Percentiles rank a stretch among this genome's conserved stretches.
Evolutionary conservation across 2,329 filamentous ascomycete genomes (phyloP).

Genomic region (Phaeomoniella chlamydospora): DNA sequence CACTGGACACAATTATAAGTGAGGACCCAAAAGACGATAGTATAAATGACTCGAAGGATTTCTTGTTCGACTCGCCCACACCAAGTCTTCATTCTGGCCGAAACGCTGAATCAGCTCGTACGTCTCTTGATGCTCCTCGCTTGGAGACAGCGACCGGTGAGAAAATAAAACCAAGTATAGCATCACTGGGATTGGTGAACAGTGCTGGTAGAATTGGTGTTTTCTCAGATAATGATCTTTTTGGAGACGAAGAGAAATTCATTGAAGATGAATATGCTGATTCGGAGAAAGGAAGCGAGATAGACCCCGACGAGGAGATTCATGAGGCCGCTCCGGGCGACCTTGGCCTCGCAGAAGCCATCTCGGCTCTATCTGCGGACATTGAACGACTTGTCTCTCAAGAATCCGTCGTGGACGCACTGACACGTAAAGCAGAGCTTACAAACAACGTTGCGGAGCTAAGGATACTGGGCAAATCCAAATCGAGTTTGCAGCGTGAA

Average conservation of each 20-base stretch:
- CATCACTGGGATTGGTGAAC: slow-evolving; percentile 81
- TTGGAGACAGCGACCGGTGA: slow-evolving; percentile 26
- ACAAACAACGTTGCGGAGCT: slow-evolving; percentile 94
- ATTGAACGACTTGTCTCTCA: slow-evolving; percentile 82
- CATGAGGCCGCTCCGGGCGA: slow-evolving; percentile 92
- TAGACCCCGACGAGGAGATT: slow-evolving; percentile 64
- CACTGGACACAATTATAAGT: slow-evolving; percentile 83
- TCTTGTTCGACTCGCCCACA: slow-evolving; percentile 24
- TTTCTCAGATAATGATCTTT: slow-evolving; percentile 81
- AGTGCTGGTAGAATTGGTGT: slow-evolving; percentile 78
- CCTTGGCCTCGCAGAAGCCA: slow-evolving; percentile 82
- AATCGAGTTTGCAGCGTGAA: slow-evolving; percentile 81
- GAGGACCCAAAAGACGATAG: slow-evolving; percentile 42
- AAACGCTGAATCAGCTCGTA: slow-evolving; percentile 47
- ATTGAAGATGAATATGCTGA: slow-evolving; percentile 77
- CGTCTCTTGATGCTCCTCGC: slow-evolving; percentile 44
- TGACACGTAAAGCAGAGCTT: slow-evolving; percentile 86
- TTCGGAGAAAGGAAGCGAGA: slow-evolving; percentile 39
- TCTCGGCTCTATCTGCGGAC: slow-evolving; percentile 72
- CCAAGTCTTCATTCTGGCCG: slow-evolving; percentile 21
- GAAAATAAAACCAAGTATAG: slow-evolving; percentile 66
- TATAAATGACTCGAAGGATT: slow-evolving; percentile 20
- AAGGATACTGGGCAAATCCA: slow-evolving; percentile 83
- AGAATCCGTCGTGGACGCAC: slow-evolving; percentile 77
- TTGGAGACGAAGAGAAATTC: slow-evolving; percentile 75